Conservation (phyloP, 768 basidiomycete species). For the Mycena epipterygia region DNA sequence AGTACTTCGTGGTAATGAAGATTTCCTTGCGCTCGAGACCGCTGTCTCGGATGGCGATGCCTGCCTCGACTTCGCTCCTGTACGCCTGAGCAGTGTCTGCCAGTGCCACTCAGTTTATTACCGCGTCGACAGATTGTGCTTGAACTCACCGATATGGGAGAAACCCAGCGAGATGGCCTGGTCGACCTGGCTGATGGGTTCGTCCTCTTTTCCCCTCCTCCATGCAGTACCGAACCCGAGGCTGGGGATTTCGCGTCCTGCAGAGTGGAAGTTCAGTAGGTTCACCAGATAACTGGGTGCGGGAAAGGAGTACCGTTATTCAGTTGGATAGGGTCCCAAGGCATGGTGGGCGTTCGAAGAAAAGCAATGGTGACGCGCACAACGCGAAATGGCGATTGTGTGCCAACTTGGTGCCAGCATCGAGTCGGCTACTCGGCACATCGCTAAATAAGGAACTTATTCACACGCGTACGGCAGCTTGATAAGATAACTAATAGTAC, state of each 20-base stretch:
- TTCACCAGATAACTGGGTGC: background rate
- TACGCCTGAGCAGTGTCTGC: constrained; percentile 74
- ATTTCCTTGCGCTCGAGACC: constrained; percentile 68
- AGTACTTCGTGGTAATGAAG: constrained; percentile 78
- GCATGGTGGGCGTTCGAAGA: constrained; percentile 57
- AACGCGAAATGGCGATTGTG: background rate
- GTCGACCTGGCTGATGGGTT: constrained; percentile 66
- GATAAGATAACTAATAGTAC: too few relatives aligned
- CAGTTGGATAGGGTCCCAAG: constrained; percentile 70
- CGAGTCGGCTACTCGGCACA: background rate
- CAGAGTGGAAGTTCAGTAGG: background rate
- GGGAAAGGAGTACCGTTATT: constrained; percentile 64
- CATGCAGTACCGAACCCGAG: constrained; percentile 79
- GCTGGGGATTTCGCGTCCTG: constrained; percentile 63
- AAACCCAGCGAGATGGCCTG: constrained; percentile 75
- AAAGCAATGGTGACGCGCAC: background rate
- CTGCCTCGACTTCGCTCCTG: constrained; percentile 71
- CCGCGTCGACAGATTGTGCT: background rate
- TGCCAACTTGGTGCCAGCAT: too few relatives aligned
- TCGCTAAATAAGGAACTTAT: background rate
- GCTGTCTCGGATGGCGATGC: constrained; percentile 66
- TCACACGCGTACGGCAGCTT: background rate
- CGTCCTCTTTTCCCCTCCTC: constrained; percentile 71
- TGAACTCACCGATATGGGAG: constrained; percentile 67
- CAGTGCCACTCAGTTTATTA: background rate